Conservation (phyloP, 345 rosid species). For the Gossypium ekmanianum region DNA sequence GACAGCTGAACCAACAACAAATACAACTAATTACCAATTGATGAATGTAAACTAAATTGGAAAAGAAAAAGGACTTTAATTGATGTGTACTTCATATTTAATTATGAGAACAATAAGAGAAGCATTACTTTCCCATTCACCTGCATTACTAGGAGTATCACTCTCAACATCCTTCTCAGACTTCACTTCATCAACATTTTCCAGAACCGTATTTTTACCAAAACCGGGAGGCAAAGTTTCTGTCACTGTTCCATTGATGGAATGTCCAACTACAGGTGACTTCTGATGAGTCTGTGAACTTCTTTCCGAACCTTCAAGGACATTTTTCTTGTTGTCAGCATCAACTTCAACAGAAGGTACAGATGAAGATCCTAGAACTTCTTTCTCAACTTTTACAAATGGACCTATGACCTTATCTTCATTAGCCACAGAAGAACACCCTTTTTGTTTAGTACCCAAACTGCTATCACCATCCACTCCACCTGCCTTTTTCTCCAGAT, state of each 20-base stretch:
- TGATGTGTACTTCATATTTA: not conserved
- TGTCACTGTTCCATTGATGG: slow-evolving; percentile 27
- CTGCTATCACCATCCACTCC: slow-evolving; percentile 27
- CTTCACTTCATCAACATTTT: slow-evolving; percentile 29
- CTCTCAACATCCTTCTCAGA: slow-evolving; percentile 34
- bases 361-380: slow-evolving; percentile 20
- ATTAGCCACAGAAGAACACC: slow-evolving; percentile 18
- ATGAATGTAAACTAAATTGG: not conserved
- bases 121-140: slow-evolving; percentile 19
- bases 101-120: not conserved
- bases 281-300: slow-evolving; percentile 28
- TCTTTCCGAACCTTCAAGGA: slow-evolving; percentile 15
- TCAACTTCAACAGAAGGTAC: slow-evolving; percentile 17
- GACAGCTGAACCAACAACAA: slow-evolving; percentile 21
- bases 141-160: not conserved
- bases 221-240: slow-evolving; percentile 23
- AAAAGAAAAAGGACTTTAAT: not conserved
- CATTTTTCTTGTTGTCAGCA: slow-evolving; percentile 18
- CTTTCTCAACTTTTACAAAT: slow-evolving; percentile 25
- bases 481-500: slow-evolving; percentile 29
- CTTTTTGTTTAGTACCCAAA: slow-evolving; percentile 29
- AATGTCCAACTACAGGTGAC: slow-evolving; percentile 20
- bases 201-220: slow-evolving; percentile 20
- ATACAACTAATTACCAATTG: slow-evolving; percentile 13
- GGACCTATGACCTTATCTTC: slow-evolving; percentile 30